Conservation (phyloP, 1,284 basidiomycete species). For the Malassezia globosa region DNA sequence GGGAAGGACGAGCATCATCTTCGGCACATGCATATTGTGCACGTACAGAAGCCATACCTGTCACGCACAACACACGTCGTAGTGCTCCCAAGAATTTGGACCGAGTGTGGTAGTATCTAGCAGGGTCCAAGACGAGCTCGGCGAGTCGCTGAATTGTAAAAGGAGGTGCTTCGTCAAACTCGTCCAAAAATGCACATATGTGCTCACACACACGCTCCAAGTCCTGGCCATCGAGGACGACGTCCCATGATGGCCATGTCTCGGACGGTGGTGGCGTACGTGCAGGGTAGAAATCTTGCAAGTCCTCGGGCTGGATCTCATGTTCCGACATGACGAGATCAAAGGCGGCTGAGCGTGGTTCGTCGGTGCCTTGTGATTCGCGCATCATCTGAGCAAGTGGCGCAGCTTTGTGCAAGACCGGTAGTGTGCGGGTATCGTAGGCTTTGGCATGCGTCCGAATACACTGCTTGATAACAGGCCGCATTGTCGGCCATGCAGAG, state of each 20-base stretch:
- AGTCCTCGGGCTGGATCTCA: neutral
- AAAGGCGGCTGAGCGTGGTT: neutral
- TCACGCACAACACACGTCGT: constrained; percentile 15
- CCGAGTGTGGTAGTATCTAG: constrained; percentile 11
- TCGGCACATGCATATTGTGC: neutral
- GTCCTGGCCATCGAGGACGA: neutral
- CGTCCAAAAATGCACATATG: constrained; percentile 15
- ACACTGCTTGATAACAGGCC: neutral
- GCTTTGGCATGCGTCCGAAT: constrained; percentile 1
- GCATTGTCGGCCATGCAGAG: constrained; percentile 3
- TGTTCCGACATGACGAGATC: constrained; percentile 11
- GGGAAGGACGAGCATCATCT: neutral
- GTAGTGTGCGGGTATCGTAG: neutral
- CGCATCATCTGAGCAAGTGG: constrained; percentile 9
- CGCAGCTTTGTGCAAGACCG: constrained; percentile 8
- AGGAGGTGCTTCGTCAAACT: constrained; percentile 19
- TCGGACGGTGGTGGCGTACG: neutral
- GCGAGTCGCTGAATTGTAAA: constrained; percentile 21
- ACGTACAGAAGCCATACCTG: neutral
- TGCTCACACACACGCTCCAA: neutral
- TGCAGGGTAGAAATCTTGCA: constrained; percentile 12
- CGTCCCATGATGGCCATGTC: constrained; percentile 5
- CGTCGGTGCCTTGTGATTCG: neutral
- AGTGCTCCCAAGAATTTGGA: constrained; percentile 21
- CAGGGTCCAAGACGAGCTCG: constrained; percentile 18